Evolutionary conservation across 2,329 filamentous ascomycete genomes (phyloP).

Genomic region (Dactylella cylindrospora): DNA sequence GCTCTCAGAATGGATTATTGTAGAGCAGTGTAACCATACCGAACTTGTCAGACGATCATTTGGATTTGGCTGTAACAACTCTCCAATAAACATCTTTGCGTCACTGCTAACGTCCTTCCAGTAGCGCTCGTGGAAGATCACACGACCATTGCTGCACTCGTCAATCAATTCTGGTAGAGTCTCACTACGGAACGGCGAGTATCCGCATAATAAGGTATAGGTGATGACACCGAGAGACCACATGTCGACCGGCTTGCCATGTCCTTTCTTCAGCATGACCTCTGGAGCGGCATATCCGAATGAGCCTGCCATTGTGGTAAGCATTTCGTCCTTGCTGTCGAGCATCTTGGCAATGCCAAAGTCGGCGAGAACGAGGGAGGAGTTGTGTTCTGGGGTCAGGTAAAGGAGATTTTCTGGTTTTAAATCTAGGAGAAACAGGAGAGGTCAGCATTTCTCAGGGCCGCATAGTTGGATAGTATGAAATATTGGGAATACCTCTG

Average conservation of each 20-base stretch:
- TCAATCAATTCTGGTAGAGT: slow-evolving; percentile 90
- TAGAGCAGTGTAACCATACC: slow-evolving; percentile 56
- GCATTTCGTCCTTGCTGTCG: slow-evolving; percentile 81
- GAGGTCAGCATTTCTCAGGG: slow-evolving; percentile 15
- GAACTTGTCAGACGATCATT: slow-evolving; percentile 74
- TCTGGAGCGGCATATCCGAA: slow-evolving; percentile 98
- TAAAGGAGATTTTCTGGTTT: slow-evolving; percentile 98
- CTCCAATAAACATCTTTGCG: slow-evolving; percentile 89
- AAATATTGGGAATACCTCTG: slow-evolving; percentile 63
- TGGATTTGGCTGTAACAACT: slow-evolving; percentile 76
- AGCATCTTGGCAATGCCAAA: slow-evolving; percentile 99
- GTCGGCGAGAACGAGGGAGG: slow-evolving; percentile 88
- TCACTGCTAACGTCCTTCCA: slow-evolving; percentile 97
- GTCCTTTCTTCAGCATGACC: slow-evolving; percentile 95
- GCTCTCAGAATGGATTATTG: background rate
- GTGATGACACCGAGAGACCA: slow-evolving; percentile 99
- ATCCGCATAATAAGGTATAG: slow-evolving; percentile 95
- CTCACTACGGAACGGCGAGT: slow-evolving; percentile 96
- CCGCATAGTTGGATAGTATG: background rate
- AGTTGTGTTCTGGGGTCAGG: slow-evolving; percentile 73
- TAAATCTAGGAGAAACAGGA: slow-evolving; percentile 65
- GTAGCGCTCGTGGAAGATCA: slow-evolving; percentile 96
- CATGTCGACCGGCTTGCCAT: slow-evolving; percentile 98
- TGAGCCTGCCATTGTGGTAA: slow-evolving; percentile 97
- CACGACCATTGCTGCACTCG: slow-evolving; percentile 78